Base-by-base conservation (phyloP, 164 flowering plant species). In the Platanus orientalis region DNA sequence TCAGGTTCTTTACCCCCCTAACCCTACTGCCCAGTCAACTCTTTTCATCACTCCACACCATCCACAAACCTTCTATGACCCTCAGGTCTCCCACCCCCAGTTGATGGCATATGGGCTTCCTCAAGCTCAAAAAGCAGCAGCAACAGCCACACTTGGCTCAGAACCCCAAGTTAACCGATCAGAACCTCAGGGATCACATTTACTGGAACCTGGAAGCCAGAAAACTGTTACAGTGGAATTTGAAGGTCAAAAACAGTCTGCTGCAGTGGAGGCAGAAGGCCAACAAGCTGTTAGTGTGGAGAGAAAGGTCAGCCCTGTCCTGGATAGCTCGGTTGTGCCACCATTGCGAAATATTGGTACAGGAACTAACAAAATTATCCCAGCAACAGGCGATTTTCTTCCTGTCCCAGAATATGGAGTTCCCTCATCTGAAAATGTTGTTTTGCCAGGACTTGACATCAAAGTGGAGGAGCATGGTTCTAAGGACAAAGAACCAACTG, bases 1-100 rank as follows among this genome's bases (percentile, higher is more conserved):
- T 44, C 76, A 77, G 44, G 79, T 69, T 27, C 70, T 75, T 27
- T 74, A 73, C 57, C 81, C 83, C 2, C 66, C 82, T 25, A 71
- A 66, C 50, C 61, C 70, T 28, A 68, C 60, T 52, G 58, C 69
- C 6, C 69, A 64, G 12, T n/a, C 67, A 16, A 42, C 55, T 52
- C 25, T 60, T 32, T 48, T 59, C 45, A 53, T 64, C 23, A 65
- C 63, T 60, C 55, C 45, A 63, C 40, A 45, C 42, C 70, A 57
- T 2, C 61, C 50, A 12, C 70, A 52, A 27, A 47, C 20, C 6
- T 16, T 44, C 23, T 61, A 52, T 28, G 9, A 13, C 30, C 65
- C 70, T 54, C 62, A 54, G 12, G 59, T 50, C 10, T 64, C 62
- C 47, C 52, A 26, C 24, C 54, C 45, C 4, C 48, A 2, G 25